These are phyloP conservation scores for Passalora sequoiae DNA, from an alignment of 2,329 filamentous ascomycete genomes.

Conservation along the genomic window DNA sequence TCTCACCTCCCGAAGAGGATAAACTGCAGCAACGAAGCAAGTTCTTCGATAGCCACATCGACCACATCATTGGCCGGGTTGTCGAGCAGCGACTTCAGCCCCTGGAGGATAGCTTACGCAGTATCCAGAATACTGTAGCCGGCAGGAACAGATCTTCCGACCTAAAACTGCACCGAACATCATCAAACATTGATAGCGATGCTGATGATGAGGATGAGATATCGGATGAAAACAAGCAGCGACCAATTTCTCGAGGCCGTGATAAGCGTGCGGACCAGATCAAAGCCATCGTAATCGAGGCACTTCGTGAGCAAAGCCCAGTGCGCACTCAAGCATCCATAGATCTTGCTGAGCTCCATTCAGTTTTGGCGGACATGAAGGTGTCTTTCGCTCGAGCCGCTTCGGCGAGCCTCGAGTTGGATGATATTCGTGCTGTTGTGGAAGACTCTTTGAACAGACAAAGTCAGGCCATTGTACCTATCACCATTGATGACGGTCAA, in stretches of 20 bases:
- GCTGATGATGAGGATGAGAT: slow-evolving; percentile 74
- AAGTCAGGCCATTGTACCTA: slow-evolving; percentile 25
- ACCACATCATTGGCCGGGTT: slow-evolving; percentile 73
- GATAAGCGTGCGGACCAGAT: slow-evolving; percentile 82
- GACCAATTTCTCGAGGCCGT: slow-evolving; percentile 70
- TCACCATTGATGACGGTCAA: slow-evolving; percentile 27
- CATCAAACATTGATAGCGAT: slow-evolving; percentile 68
- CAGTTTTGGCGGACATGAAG: slow-evolving; percentile 46
- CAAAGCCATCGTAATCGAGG: slow-evolving; percentile 53
- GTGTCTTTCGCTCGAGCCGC: slow-evolving; percentile 45
- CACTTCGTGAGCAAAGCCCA: slow-evolving; percentile 46
- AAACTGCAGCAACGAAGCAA: slow-evolving; percentile 75
- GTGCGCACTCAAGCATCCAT: slow-evolving; percentile 22
- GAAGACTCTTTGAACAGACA: slow-evolving; percentile 33
- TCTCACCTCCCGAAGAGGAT: slow-evolving; percentile 75
- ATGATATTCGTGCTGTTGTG: slow-evolving; percentile 38
- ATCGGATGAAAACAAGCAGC: slow-evolving; percentile 60
- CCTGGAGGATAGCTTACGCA: slow-evolving; percentile 70
- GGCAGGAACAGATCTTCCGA: slow-evolving; percentile 53
- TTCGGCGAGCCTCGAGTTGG: slow-evolving; percentile 41
- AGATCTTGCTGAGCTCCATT: slow-evolving; percentile 40
- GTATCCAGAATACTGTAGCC: slow-evolving; percentile 54
- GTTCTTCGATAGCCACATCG: slow-evolving; percentile 89
- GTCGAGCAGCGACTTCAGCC: slow-evolving; percentile 73
- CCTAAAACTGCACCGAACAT: slow-evolving; percentile 34